phyloP scores from a whole-genome alignment of 805 yeast species.

The Saccharomycopsis amapae region DNA sequence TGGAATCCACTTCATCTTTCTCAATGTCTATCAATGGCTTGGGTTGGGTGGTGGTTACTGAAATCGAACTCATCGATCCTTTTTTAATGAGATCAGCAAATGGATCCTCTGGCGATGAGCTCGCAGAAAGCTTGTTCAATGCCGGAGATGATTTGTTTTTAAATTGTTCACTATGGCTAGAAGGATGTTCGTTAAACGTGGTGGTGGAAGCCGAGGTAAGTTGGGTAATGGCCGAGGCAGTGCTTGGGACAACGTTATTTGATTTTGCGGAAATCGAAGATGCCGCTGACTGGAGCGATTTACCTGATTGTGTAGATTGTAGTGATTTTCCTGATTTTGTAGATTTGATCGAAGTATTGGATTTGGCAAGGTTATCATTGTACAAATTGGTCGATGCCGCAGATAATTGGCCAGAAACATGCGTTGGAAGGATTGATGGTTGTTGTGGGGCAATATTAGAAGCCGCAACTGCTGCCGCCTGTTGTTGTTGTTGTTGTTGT shows the following conservation, averaged over 20 bases:
- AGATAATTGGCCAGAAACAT: conserved; percentile 6
- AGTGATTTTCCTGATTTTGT: conserved; percentile 16
- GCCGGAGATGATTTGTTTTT: conserved; percentile 8
- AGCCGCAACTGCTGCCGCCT: neutral
- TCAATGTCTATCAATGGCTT: neutral
- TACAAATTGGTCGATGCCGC: conserved; percentile 1
- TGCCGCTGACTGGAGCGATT: conserved; percentile 7
- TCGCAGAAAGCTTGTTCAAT: neutral
- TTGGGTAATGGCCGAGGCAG: neutral
- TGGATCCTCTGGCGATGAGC: conserved; percentile 9
- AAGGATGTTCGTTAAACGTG: too few relatives aligned
- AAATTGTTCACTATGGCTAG: neutral
- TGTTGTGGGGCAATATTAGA: neutral
- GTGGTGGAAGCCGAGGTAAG: too few relatives aligned
- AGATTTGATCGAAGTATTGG: conserved; percentile 15
- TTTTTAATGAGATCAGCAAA: conserved; percentile 15
- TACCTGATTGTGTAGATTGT: conserved; percentile 5
- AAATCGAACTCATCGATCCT: neutral
- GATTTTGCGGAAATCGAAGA: conserved; percentile 10
- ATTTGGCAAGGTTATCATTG: conserved; percentile 9
- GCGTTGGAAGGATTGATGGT: neutral
- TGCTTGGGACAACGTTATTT: neutral
- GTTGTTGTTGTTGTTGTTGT: conserved; percentile 4
- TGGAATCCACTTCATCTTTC: neutral
- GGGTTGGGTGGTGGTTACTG: too few relatives aligned